phyloP scores from a whole-genome alignment of 306 rosid species.

The Quercus dentata region DNA sequence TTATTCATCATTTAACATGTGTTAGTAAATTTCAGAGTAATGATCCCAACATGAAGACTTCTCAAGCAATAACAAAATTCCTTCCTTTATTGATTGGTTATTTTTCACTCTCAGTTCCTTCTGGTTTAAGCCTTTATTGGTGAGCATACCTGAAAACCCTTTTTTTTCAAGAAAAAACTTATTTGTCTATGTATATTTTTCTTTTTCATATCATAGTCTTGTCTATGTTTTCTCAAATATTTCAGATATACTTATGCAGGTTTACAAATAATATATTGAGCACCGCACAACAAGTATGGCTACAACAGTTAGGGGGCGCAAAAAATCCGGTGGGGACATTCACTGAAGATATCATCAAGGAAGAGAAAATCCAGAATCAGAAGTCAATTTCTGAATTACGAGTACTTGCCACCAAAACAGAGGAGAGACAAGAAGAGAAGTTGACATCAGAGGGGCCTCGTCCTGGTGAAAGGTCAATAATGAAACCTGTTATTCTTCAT shows the following conservation, averaged over 20 bases:
- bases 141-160: constrained; percentile 35
- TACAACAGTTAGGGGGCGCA: constrained; percentile 91
- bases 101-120: constrained; percentile 97
- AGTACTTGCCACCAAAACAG: constrained; percentile 22
- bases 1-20: neutral
- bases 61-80: constrained; percentile 72
- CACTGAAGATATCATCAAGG: constrained; percentile 37
- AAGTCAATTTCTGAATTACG: constrained; percentile 43
- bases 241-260: constrained; percentile 46
- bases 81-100: constrained; percentile 96
- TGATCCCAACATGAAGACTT: constrained; percentile 91
- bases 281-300: constrained; percentile 97
- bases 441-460: constrained; percentile 42
- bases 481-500: neutral
- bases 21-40: constrained; percentile 48
- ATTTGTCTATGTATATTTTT: neutral
- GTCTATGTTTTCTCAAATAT: constrained; percentile 17
- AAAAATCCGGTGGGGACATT: constrained; percentile 48
- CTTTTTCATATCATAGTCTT: constrained; percentile 5
- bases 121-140: constrained; percentile 99
- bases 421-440: constrained; percentile 45
- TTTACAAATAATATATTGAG: constrained; percentile 89
- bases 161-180: neutral
- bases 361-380: constrained; percentile 43
- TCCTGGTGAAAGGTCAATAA: constrained; percentile 81